A percentile compares a stretch with the other conserved stretches of the same genome.
Evolutionary conservation across 257 asterid species (phyloP).

Genomic region (Solanum chiquidenum): DNA sequence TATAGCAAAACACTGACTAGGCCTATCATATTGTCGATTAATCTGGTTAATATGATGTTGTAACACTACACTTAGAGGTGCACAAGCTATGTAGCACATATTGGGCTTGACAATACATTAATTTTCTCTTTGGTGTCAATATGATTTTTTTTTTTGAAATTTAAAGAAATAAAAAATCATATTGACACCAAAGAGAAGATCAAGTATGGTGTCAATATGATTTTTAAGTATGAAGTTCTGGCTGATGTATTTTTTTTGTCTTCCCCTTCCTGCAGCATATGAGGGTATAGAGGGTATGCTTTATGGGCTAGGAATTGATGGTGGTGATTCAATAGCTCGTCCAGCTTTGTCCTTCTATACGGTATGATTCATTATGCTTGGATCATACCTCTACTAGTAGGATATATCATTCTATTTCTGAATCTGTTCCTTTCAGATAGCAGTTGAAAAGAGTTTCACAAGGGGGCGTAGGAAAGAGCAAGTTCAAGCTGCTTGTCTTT

Average conservation of each 20-base stretch:
- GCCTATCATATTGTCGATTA: neutral
- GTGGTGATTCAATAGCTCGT: slow-evolving; percentile 47
- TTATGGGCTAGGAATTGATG: slow-evolving; percentile 45
- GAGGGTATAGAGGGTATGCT: slow-evolving; percentile 30
- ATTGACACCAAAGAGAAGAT: neutral
- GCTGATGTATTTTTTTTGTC: neutral
- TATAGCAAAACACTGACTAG: neutral
- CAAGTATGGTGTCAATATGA: neutral
- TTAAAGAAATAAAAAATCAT: too few relatives aligned
- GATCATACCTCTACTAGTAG: neutral
- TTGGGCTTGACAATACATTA: neutral
- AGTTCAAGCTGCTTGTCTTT: slow-evolving; percentile 84
- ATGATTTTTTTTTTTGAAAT: neutral
- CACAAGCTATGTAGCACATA: neutral
- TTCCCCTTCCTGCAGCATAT: slow-evolving; percentile 29
- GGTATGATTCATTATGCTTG: slow-evolving; percentile 23
- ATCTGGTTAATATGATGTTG: neutral
- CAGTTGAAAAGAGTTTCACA: slow-evolving; percentile 62
- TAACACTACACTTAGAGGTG: neutral
- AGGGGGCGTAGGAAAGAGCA: slow-evolving; percentile 85
- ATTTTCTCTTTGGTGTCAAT: neutral
- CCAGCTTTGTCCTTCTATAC: slow-evolving; percentile 37
- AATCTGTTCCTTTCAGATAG: slow-evolving; percentile 33
- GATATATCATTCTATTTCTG: neutral
- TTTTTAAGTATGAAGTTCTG: neutral